These are phyloP conservation scores for Gentiana dahurica DNA, from an alignment of 257 asterid species.

Conservation along the genomic window DNA sequence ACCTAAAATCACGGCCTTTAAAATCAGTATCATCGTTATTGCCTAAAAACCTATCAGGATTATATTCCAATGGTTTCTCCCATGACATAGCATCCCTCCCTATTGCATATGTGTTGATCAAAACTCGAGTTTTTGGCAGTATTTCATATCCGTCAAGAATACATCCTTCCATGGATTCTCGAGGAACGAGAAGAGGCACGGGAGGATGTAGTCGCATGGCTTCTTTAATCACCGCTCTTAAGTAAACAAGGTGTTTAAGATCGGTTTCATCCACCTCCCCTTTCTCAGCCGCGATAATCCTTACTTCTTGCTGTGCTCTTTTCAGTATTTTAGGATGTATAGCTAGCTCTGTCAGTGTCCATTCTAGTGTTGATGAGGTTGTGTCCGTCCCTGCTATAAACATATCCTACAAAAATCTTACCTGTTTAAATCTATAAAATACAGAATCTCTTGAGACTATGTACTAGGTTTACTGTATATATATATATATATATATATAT, in stretches of 20 bases:
- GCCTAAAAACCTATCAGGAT: slow-evolving; percentile 16
- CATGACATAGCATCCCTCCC: slow-evolving; percentile 20
- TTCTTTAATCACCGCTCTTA: slow-evolving; percentile 27
- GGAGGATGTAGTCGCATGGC: slow-evolving; percentile 24
- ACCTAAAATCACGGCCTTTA: slow-evolving; percentile 25
- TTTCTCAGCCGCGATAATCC: slow-evolving; percentile 9
- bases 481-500: too few relatives aligned
- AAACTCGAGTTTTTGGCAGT: slow-evolving; percentile 17
- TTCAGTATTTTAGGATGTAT: slow-evolving; percentile 18
- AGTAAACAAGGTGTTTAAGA: slow-evolving; percentile 19
- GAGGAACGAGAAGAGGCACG: slow-evolving; percentile 28
- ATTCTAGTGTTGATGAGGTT: slow-evolving; percentile 23
- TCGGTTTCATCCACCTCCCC: slow-evolving; percentile 21
- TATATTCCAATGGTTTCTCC: slow-evolving; percentile 19
- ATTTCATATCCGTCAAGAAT: slow-evolving; percentile 12
- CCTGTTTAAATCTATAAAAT: too few relatives aligned
- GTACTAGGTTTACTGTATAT: too few relatives aligned
- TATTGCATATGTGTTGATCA: slow-evolving; percentile 24
- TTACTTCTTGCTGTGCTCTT: slow-evolving; percentile 24
- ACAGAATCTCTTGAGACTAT: too few relatives aligned
- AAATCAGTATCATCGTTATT: slow-evolving; percentile 13
- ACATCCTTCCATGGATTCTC: slow-evolving; percentile 26
- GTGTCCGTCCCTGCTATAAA: slow-evolving; percentile 37
- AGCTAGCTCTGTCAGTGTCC: slow-evolving; percentile 31
- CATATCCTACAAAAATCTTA: slow-evolving; percentile 12